phyloP scores from a whole-genome alignment of 345 rosid species.

The Dipteronia sinensis region DNA sequence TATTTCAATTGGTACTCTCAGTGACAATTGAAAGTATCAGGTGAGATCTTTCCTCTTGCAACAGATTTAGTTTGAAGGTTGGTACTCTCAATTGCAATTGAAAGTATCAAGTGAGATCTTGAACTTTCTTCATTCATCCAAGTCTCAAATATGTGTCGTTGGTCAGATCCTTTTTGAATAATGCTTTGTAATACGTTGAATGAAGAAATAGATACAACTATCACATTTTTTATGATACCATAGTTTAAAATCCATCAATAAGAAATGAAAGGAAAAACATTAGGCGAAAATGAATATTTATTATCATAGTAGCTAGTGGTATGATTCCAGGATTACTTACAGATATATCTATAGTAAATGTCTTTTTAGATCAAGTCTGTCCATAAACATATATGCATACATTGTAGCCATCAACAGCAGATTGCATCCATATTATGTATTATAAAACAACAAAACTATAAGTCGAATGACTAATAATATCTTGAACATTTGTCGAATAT shows the following conservation, averaged over 20 bases:
- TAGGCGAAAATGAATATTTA: slow-evolving; percentile 67
- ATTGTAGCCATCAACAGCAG: too few species aligned
- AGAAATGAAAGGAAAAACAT: slow-evolving; percentile 17
- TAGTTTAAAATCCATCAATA: slow-evolving; percentile 57
- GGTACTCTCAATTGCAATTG: slow-evolving; percentile 88
- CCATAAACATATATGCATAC: too few species aligned
- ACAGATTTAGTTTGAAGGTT: slow-evolving; percentile 88
- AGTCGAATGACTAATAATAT: too few species aligned
- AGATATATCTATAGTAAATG: slow-evolving; percentile 72
- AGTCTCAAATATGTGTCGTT: slow-evolving; percentile 80
- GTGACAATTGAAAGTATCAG: slow-evolving; percentile 80
- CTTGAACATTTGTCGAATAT: too few species aligned
- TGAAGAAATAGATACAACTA: slow-evolving; percentile 69
- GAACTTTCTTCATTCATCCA: slow-evolving; percentile 98
- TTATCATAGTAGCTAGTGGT: slow-evolving; percentile 78
- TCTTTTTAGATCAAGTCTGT: slow-evolving; percentile 91
- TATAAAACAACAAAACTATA: too few species aligned
- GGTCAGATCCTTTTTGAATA: slow-evolving; percentile 80
- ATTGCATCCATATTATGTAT: too few species aligned
- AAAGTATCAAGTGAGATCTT: slow-evolving; percentile 90
- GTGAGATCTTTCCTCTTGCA: slow-evolving; percentile 96
- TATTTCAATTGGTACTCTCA: slow-evolving; percentile 66
- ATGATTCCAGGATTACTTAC: slow-evolving; percentile 80
- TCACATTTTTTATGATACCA: slow-evolving; percentile 92
- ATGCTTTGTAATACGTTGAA: slow-evolving; percentile 70